Evolutionary conservation across 2,329 filamentous ascomycete species (phyloP), one percentile per base, ranked within the genome.

Genomic region (Aspergillus pseudonomiae): DNA sequence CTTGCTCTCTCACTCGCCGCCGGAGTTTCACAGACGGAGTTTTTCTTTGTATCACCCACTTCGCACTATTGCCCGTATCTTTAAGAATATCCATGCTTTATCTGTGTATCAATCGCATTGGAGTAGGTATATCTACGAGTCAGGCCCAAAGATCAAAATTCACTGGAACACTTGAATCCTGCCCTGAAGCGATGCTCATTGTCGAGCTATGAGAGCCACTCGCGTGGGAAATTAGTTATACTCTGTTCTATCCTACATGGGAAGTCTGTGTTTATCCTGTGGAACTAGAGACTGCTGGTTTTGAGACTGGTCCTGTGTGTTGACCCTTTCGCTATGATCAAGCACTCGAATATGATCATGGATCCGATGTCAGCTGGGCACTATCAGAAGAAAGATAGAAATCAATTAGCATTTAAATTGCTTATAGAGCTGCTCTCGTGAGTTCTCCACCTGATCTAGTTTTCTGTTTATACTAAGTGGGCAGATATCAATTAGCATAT

Each of bases 371-470:
- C 21, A 24, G 9, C 28, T 54, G 19, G 21, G 32, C 6, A 14
- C 19, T 16, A 7, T 30, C 10, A 54, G 12, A 14, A 24, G 6
- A 24, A 26, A 10, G 32, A 50, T 36, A 50, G 48, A n/a, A 63
- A 63, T 3, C 59, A 68, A 19, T 30, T 71, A 36, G 69, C 70
- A 9, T 66, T 68, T 34, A 68, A 55, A 52, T 55, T 73, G 36
- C 65, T 76, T 21, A 69, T 73, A 41, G 74, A 77, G 60, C 56
- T 76, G 16, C 65, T 77, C 26, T 70, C 73, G 70, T 75, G 63
- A 65, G 72, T 70, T 45, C 16, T 30, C 41, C 3, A 9, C 19
- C 28, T 21, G 14, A 39, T 4, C 24, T 43, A 4, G 11, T 6
- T 16, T 46, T 41, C 41, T 14, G 41, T 32, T 39, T 4, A 34